phyloP scores from a whole-genome alignment of 805 yeast genomes.

The Cyberlindnera samutprakarnensis region DNA sequence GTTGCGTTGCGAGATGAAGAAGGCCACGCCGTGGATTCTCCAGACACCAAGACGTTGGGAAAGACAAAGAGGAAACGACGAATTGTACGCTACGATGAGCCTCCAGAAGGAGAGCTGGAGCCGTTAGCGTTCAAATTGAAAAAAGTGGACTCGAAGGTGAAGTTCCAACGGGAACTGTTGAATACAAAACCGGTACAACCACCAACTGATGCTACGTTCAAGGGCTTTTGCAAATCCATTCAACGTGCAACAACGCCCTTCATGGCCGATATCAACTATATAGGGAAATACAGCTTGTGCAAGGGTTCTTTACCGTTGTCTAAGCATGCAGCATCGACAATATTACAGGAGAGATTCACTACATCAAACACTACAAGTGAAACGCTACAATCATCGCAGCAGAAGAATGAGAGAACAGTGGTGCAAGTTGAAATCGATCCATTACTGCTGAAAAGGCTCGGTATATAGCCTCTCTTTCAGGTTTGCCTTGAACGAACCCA shows the following conservation, averaged over 20 bases:
- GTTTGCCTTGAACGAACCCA: slow-evolving; percentile 14
- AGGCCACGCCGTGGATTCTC: too few relatives aligned
- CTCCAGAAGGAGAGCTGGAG: slow-evolving; percentile 12
- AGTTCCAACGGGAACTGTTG: slow-evolving; percentile 8
- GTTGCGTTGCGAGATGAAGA: neutral
- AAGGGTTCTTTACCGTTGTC: slow-evolving; percentile 3
- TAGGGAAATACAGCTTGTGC: slow-evolving; percentile 2
- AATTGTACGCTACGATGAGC: slow-evolving; percentile 25
- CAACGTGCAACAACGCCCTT: slow-evolving; percentile 1
- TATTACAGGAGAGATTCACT: slow-evolving; percentile 3
- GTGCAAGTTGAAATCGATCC: slow-evolving; percentile 8
- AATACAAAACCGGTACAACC: neutral
- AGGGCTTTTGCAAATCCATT: slow-evolving; percentile 5
- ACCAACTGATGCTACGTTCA: slow-evolving; percentile 8
- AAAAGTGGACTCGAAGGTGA: slow-evolving; percentile 15
- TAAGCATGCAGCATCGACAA: slow-evolving; percentile 6
- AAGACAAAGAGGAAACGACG: neutral
- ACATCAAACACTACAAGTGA: neutral
- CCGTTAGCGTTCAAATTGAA: slow-evolving; percentile 9
- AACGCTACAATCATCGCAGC: neutral
- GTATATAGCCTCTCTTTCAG: slow-evolving; percentile 12
- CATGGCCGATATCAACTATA: neutral
- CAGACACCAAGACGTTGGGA: neutral
- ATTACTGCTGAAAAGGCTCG: slow-evolving; percentile 14
- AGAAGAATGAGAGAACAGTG: slow-evolving; percentile 4